phyloP scores from a whole-genome alignment of 2,329 filamentous ascomycete genomes.

The Fusarium cyanostomum region DNA sequence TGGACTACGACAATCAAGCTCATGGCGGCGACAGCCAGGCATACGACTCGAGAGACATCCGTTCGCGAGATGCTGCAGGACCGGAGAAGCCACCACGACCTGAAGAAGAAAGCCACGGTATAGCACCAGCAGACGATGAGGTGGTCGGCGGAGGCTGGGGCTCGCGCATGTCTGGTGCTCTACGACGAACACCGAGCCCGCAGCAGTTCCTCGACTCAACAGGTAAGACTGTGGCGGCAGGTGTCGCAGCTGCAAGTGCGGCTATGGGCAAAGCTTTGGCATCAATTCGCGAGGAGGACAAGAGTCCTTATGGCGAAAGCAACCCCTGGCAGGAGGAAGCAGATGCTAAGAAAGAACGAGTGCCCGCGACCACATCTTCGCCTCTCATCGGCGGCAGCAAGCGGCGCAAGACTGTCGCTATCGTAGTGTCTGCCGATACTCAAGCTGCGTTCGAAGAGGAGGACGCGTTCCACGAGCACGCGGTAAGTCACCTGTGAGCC shows the following conservation, averaged over 20 bases:
- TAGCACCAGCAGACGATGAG: slow-evolving; percentile 42
- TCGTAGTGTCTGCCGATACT: slow-evolving; percentile 85
- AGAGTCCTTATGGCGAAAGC: slow-evolving; percentile 81
- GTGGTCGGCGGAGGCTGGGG: slow-evolving; percentile 66
- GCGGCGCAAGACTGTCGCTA: slow-evolving; percentile 80
- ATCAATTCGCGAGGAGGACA: slow-evolving; percentile 84
- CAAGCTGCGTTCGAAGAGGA: slow-evolving; percentile 67
- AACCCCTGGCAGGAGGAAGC: slow-evolving; percentile 94
- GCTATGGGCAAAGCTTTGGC: slow-evolving; percentile 84
- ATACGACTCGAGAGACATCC: slow-evolving; percentile 52
- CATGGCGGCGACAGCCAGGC: slow-evolving; percentile 64
- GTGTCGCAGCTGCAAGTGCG: slow-evolving; percentile 83
- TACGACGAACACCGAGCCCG: slow-evolving; percentile 84
- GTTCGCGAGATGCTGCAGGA: slow-evolving; percentile 47
- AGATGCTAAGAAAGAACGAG: slow-evolving; percentile 68
- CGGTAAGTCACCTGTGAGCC: slow-evolving; percentile 65
- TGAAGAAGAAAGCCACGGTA: slow-evolving; percentile 56
- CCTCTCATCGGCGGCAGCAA: slow-evolving; percentile 54
- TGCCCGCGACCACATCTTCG: slow-evolving; percentile 41
- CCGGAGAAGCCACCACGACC: slow-evolving; percentile 51
- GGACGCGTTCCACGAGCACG: slow-evolving; percentile 76
- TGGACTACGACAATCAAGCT: slow-evolving; percentile 59
- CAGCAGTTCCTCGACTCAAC: slow-evolving; percentile 89
- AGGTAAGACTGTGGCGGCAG: slow-evolving; percentile 81
- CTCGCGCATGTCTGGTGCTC: slow-evolving; percentile 79